Base-by-base conservation (phyloP, 2,329 filamentous ascomycete genomes). In the Talaromyces sp. region DNA sequence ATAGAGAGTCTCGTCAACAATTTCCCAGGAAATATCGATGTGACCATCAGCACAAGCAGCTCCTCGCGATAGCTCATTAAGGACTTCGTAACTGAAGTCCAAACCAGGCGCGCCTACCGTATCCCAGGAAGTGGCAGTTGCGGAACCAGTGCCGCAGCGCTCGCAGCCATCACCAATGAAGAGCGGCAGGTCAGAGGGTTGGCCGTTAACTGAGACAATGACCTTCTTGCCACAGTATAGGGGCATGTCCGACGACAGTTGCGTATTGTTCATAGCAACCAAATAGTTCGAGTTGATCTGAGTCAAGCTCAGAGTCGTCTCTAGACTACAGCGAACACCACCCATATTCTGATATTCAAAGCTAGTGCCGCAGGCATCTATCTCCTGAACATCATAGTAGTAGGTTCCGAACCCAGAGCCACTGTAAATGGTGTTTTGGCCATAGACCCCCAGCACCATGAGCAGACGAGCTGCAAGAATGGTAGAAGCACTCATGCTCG, bases 101-200 rank as follows among this genome's bases (percentile, higher is more conserved):
- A 64, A 47, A 24, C 63, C 63, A 14, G 33, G 33, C 6, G 3
- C 33, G 33, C 33, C 33, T 35, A 10, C 19, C 19, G 43, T 33
- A 47, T 64, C 27, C 62, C 62, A 64, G 31, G 56, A 41, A 52
- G 14, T 45, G 52, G 60, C 63, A n/a, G 33, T 22, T 9, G 65
- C 31, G 16, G 66, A 64, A 8, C 62, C 65, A 37, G 37, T 50
- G 45, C 37, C 43, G 47, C 66, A 68, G 37, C 66, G 65, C 47
- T 63, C 10, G 35, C 66, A 68, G n/a, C 66, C 66, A 33, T 68
- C 66, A 10, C 65, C 65, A 45, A 68, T 66, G 54, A 65, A 68
- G 22, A 68, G 62, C 19, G 54, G 65, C 52, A 66, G 45, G 39
- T 68, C 66, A 14, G 62, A 65, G 22, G 52, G 11, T 35, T 68